Percentiles rank a stretch among this genome's conserved stretches.
phyloP scores from a whole-genome alignment of 441 rosid genomes.

The Lepidium campestre region DNA sequence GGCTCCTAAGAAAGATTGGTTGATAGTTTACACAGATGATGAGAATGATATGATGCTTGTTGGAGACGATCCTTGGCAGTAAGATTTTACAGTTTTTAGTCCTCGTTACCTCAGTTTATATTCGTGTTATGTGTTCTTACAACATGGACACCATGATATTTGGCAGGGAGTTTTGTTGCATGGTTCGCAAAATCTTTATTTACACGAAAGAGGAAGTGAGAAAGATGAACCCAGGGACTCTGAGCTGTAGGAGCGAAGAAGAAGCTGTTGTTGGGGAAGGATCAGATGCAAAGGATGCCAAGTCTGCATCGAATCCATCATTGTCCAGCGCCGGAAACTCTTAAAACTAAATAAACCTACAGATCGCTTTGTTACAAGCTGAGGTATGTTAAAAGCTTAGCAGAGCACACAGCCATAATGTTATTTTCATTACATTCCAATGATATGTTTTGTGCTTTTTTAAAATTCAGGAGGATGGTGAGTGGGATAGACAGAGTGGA shows the following conservation, averaged over 20 bases:
- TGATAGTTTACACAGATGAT: conserved; percentile 82
- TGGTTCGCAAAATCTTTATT: conserved; percentile 83
- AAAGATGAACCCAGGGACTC: conserved; percentile 70
- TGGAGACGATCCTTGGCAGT: conserved; percentile 99
- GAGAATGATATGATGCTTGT: conserved; percentile 99
- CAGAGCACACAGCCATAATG: background rate
- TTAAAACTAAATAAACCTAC: conserved; percentile 2
- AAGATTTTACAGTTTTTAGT: conserved; percentile 28
- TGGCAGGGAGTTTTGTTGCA: conserved; percentile 87
- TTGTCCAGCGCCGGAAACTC: conserved; percentile 33
- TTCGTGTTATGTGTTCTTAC: background rate
- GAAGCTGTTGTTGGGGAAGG: conserved; percentile 34
- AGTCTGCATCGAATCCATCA: conserved; percentile 32
- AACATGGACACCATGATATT: background rate
- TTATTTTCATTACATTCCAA: background rate
- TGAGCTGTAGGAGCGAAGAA: conserved; percentile 48
- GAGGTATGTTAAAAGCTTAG: conserved; percentile 15
- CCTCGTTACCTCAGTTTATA: background rate
- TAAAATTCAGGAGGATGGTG: background rate
- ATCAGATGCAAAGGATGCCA: conserved; percentile 46
- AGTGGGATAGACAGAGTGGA: conserved; percentile 10
- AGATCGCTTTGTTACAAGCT: conserved; percentile 1
- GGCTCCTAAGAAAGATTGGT: conserved; percentile 66
- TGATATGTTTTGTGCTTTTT: background rate
- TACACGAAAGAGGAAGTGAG: conserved; percentile 89